Conservation (phyloP, 306 rosid genomes). For the Luffa aegyptiaca region DNA sequence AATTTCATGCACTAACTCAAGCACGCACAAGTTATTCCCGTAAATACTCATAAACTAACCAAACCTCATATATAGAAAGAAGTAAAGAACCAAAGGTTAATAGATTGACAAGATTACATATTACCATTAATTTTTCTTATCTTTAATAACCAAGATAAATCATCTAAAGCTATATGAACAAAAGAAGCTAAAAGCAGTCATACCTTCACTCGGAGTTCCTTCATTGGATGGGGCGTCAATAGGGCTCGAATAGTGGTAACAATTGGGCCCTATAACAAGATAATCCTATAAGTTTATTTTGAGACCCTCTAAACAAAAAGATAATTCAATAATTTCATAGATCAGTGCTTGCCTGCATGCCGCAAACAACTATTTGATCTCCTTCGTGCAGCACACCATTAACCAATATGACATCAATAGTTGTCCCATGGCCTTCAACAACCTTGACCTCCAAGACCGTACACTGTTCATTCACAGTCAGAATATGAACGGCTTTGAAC, state of each 20-base stretch:
- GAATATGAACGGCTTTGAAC: constrained; percentile 16
- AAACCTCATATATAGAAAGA: neutral
- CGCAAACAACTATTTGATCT: constrained; percentile 93
- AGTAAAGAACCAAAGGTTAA: neutral
- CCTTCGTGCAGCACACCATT: constrained; percentile 98
- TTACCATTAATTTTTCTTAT: neutral
- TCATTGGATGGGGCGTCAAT: constrained; percentile 96
- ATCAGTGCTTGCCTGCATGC: constrained; percentile 71
- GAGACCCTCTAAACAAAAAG: neutral
- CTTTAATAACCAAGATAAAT: neutral
- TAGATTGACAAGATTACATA: neutral
- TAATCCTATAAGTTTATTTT: neutral
- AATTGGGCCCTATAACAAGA: constrained; percentile 62
- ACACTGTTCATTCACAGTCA: constrained; percentile 49
- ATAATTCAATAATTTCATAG: neutral
- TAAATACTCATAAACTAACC: neutral
- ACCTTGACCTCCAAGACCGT: constrained; percentile 96
- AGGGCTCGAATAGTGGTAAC: constrained; percentile 82
- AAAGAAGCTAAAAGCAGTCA: neutral
- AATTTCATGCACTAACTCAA: neutral
- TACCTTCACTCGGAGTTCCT: constrained; percentile 96
- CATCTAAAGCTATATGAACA: neutral
- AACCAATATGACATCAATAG: constrained; percentile 91
- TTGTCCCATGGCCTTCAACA: constrained; percentile 94
- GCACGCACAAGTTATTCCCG: neutral